These are phyloP conservation scores for Leccinum fallax DNA, from an alignment of 1,284 basidiomycete species.

Conservation along the genomic window DNA sequence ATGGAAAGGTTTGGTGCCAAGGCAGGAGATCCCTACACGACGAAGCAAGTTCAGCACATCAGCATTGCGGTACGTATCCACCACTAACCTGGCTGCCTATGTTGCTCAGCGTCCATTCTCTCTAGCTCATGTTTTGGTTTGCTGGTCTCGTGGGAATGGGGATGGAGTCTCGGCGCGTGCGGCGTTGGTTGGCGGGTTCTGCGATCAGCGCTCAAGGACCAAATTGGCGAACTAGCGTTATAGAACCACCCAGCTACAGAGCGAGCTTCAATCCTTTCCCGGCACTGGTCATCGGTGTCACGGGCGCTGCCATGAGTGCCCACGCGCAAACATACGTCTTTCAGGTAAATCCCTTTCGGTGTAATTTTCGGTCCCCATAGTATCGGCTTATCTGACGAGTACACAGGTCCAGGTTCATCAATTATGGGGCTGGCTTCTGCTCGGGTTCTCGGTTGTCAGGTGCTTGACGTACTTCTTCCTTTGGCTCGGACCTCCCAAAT, in stretches of 20 bases:
- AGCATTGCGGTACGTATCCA: constrained; percentile 77
- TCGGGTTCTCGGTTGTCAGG: constrained; percentile 75
- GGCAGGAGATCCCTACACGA: constrained; percentile 83
- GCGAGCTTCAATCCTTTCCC: constrained; percentile 95
- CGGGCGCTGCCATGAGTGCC: constrained; percentile 94
- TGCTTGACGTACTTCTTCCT: constrained; percentile 94
- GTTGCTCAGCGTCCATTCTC: background rate
- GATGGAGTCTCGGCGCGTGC: constrained; percentile 78
- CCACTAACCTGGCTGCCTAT: background rate
- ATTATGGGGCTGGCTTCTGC: constrained; percentile 93
- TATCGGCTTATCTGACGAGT: constrained; percentile 6
- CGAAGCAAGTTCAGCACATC: constrained; percentile 95
- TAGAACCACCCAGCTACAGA: constrained; percentile 72
- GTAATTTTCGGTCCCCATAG: background rate
- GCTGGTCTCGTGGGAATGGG: constrained; percentile 90
- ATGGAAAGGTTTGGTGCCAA: constrained; percentile 92
- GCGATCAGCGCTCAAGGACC: constrained; percentile 48
- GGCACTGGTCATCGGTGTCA: constrained; percentile 90
- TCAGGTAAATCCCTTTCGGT: constrained; percentile 49
- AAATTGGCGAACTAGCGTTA: constrained; percentile 40
- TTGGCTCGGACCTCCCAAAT: constrained; percentile 79
- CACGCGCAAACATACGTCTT: constrained; percentile 91
- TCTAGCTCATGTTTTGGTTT: constrained; percentile 90
- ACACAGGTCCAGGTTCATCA: constrained; percentile 81
- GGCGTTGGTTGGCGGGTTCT: constrained; percentile 68